Evolutionary conservation across 164 flowering plant genomes (phyloP), one percentile per base, ranked within the genome.

Genomic region (Cinnamomum micranthum): DNA sequence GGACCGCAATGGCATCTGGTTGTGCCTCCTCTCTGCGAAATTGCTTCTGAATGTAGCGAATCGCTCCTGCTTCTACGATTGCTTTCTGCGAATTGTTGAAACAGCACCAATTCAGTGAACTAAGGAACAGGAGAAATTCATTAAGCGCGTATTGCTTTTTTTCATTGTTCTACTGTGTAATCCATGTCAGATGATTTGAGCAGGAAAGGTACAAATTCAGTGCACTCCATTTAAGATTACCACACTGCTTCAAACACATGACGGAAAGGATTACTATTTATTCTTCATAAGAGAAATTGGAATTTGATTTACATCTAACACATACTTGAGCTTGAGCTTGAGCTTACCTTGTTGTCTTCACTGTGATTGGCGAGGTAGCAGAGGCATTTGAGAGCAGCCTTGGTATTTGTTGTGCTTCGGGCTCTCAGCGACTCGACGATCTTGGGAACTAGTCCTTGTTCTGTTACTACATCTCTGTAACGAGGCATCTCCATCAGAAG

Each of bases 381-480:
- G 33, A 81, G 83, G 51, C 83, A 77, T 77, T 78, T 81, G 9
- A 78, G 76, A 65, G 72, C 78, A 68, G 83, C 78, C 65, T 72
- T 75, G 68, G 58, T 73, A 55, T 77, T 81, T 33, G 50, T 31
- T 5, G 17, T 55, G 1, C n/a, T 19, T 47, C 27, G 31, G 20
- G 20, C 51, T 73, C 73, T 75, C 12, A 80, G 55, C 27, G 69
- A 24, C 60, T 69, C 25, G 35, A 75, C 78, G 3, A 78, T 77
- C 59, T 73, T 77, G 28, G 80, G 71, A 19, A 81, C 47, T 14
- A 77, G 72, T 10, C 72, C 78, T 33, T 75, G 65, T 23, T 75
- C 76, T 59, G 78, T 66, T 59, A 72, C 69, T 65, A 23, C 31
- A 6, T 50, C 67, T 65, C 71, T 81, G 73, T 59, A 75, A 6